Percentiles rank a stretch among this genome's conserved stretches.
Conservation (phyloP, 768 basidiomycete species). For the Macrolepiota dolichaula region DNA sequence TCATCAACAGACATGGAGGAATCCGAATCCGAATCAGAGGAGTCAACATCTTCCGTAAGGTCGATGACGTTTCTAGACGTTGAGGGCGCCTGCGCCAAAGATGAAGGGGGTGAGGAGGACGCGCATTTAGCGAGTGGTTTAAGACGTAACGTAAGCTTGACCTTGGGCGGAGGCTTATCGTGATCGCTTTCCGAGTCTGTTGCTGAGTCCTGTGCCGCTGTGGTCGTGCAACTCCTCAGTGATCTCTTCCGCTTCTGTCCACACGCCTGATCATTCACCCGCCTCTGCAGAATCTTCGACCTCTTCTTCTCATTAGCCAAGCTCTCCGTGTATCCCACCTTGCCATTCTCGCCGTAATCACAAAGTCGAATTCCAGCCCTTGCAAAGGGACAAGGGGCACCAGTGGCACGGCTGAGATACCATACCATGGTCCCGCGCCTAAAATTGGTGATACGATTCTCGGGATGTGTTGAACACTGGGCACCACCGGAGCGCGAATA, state of each 20-base stretch:
- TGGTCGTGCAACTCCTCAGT: constrained; percentile 32
- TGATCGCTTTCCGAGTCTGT: constrained; percentile 36
- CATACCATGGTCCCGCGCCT: constrained; percentile 77
- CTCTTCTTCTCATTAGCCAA: constrained; percentile 25
- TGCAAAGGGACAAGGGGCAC: constrained; percentile 73
- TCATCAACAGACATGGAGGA: constrained; percentile 41
- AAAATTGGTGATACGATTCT: constrained; percentile 64
- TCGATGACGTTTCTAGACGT: constrained; percentile 26
- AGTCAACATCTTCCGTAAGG: constrained; percentile 38
- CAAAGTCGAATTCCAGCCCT: constrained; percentile 69
- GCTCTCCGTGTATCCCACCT: constrained; percentile 17
- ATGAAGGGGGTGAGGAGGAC: constrained; percentile 8
- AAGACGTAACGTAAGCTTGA: constrained; percentile 68
- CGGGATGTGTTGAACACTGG: constrained; percentile 35
- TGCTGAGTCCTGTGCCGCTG: constrained; percentile 19
- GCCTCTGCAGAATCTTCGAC: constrained; percentile 18
- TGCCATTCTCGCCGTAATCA: constrained; percentile 58
- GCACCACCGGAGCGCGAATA: constrained; percentile 71
- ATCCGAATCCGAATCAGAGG: constrained; percentile 29
- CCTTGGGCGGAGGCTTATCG: constrained; percentile 53
- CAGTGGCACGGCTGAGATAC: constrained; percentile 75
- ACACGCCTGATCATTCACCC: constrained; percentile 24
- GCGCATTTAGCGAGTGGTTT: constrained; percentile 25
- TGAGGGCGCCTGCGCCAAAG: constrained; percentile 6
- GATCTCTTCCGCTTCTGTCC: constrained; percentile 44